Conservation (phyloP, 768 basidiomycete species). For the Hirschioporus abietinus region DNA sequence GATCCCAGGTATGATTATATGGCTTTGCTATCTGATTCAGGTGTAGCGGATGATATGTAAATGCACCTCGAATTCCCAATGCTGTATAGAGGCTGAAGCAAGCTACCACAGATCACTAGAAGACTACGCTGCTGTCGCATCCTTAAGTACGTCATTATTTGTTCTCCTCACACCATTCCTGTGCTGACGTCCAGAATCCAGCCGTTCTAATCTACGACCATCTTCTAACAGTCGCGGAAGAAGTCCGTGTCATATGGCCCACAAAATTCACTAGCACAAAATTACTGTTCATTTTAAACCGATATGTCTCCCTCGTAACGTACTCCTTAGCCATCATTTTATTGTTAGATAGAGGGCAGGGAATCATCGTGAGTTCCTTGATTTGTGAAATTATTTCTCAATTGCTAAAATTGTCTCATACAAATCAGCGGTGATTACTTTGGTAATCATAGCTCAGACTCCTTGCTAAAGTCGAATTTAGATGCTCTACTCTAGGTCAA, state of each 20-base stretch:
- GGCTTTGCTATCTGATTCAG: neutral
- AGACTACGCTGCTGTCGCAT: neutral
- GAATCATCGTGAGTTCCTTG: neutral
- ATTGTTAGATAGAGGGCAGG: neutral
- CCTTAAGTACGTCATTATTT: neutral
- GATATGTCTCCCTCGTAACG: neutral
- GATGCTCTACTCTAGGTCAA: neutral
- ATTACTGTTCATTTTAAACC: slow-evolving; percentile 1
- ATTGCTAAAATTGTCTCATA: neutral
- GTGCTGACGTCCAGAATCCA: neutral
- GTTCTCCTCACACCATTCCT: neutral
- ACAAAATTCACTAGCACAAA: neutral
- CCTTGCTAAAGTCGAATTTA: neutral
- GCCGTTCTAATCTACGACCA: neutral
- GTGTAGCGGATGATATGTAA: neutral
- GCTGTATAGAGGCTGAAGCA: neutral
- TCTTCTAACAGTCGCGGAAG: neutral
- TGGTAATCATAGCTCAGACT: neutral
- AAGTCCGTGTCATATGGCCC: neutral
- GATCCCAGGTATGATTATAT: too few species aligned
- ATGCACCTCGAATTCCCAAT: neutral
- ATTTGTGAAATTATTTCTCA: too few species aligned
- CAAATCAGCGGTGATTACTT: neutral
- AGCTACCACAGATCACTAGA: neutral
- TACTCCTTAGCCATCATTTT: neutral